Evolutionary conservation across 257 asterid genomes (phyloP).

Genomic region (Scutellaria barbata): DNA sequence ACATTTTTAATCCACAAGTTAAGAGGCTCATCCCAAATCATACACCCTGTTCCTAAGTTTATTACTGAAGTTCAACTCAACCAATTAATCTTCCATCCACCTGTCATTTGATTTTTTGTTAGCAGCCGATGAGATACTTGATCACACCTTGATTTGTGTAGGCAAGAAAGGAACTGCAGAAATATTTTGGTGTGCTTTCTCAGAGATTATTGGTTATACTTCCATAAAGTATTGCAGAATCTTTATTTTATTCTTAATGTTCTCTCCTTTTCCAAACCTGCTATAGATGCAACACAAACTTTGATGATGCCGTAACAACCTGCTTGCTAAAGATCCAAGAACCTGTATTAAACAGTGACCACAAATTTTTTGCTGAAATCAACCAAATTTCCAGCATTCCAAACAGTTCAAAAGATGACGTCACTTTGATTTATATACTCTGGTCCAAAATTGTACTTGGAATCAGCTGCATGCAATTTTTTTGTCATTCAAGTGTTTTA

Average conservation of each 20-base stretch:
- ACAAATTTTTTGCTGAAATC: not conserved
- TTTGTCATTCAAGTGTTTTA: not conserved
- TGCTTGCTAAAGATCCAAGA: constrained; percentile 3
- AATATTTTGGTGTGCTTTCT: not conserved
- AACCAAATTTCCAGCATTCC: too few relatives aligned
- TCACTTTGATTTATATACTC: not conserved
- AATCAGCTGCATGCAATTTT: not conserved
- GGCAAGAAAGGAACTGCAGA: constrained; percentile 6
- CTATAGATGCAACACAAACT: not conserved
- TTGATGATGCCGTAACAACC: constrained; percentile 1
- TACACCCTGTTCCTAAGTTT: not conserved
- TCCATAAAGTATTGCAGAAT: not conserved
- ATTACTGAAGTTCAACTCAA: constrained; percentile 13
- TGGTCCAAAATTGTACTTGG: not conserved
- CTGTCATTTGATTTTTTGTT: constrained; percentile 1
- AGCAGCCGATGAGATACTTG: constrained; percentile 15
- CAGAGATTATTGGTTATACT: not conserved
- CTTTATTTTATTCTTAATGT: not conserved
- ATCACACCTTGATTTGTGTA: not conserved
- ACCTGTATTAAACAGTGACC: constrained; percentile 3
- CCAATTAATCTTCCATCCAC: constrained; percentile 4
- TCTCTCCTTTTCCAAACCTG: not conserved
- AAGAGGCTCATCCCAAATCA: not conserved
- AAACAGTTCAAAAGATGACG: too few relatives aligned
- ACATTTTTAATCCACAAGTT: constrained; percentile 6